These are phyloP conservation scores for Scedosporium dehoogii DNA, from an alignment of 2,329 filamentous ascomycete genomes.

Conservation along the genomic window DNA sequence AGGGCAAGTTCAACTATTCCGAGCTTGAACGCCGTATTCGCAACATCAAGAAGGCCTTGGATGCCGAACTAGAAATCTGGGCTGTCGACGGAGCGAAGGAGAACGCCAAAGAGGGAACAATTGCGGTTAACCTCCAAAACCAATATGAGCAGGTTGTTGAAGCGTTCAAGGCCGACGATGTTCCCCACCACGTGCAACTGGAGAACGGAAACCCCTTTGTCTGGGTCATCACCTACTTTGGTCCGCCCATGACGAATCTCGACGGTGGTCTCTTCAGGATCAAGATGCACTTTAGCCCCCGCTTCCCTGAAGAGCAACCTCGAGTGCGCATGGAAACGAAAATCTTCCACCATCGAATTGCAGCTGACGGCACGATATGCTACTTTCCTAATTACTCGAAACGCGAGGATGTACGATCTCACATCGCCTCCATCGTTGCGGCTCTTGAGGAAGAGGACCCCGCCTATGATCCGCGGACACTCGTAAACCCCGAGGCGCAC, in stretches of 20 bases:
- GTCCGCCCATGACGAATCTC: slow-evolving; percentile 82
- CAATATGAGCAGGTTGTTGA: slow-evolving; percentile 78
- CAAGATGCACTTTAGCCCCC: slow-evolving; percentile 67
- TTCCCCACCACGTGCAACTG: slow-evolving; percentile 66
- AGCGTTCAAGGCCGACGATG: slow-evolving; percentile 60
- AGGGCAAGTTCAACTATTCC: slow-evolving; percentile 73
- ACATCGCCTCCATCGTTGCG: slow-evolving; percentile 74
- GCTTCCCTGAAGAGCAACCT: slow-evolving; percentile 82
- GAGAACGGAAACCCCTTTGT: slow-evolving; percentile 79
- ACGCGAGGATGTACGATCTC: slow-evolving; percentile 67
- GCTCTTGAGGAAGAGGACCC: slow-evolving; percentile 81
- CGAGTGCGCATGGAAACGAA: slow-evolving; percentile 70
- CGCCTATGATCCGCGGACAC: slow-evolving; percentile 79
- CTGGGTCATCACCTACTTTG: slow-evolving; percentile 84
- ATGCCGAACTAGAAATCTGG: slow-evolving; percentile 65
- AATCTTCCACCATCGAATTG: slow-evolving; percentile 82
- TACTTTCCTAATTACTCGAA: slow-evolving; percentile 57
- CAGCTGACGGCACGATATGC: slow-evolving; percentile 69
- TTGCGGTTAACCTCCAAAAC: slow-evolving; percentile 71
- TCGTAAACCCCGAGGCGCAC: slow-evolving; percentile 77
- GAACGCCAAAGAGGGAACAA: slow-evolving; percentile 56
- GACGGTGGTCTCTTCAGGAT: slow-evolving; percentile 86
- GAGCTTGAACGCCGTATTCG: slow-evolving; percentile 60
- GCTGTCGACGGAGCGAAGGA: slow-evolving; percentile 54
- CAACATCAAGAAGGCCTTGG: slow-evolving; percentile 58